Base-by-base conservation (phyloP, 2,329 filamentous ascomycete species). In the Mariannaea elegans region DNA sequence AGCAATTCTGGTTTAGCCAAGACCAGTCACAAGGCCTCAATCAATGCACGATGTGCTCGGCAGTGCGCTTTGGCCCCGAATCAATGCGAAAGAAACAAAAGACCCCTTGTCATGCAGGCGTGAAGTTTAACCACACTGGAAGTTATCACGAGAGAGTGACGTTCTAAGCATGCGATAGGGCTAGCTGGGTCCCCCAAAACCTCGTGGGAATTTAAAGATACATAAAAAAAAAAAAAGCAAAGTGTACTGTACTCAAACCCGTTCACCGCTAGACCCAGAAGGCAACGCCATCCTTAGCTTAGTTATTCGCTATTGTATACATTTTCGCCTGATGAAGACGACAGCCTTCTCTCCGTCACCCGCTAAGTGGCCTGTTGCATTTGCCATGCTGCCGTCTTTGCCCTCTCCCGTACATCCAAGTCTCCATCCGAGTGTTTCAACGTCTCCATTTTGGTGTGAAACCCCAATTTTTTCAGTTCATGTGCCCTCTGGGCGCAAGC, bases 401-500 rank as follows among this genome's bases (percentile, higher is more conserved):
- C 92, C 63, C 93, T 81, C 79, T 98, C 93, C 51, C 90, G 82
- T 19, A 97, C 91, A 74, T 97, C 92, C 57, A 95, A 76, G 71
- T 96, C 92, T 2, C 81, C 76, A 76, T 98, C 94, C 62, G 85
- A 77, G 71, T 86, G 77, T 67, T 79, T 78, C 71, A 93, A 76
- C 63, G 77, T 80, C 72, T 87, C 82, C 64, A 94, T 81, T 67
- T 87, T 89, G 29, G 84, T 81, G 52, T 90, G 79, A 64, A 94
- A 90, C 0, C 93, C 93, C 23, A 95, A 76, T 52, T 85, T 85
- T 72, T 87, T 85, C 42, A 99, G 81, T 72, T 91, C 88, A 12
- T 78, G 74, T 0, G 89, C 90, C 51, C 95, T 84, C 67, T 89
- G 84, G 27, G 84, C 81, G 62, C 90, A 92, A 9, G 85, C 86